Evolutionary conservation across 768 basidiomycete species (phyloP).

Genomic region (Hygrophoropsis aurantiaca): DNA sequence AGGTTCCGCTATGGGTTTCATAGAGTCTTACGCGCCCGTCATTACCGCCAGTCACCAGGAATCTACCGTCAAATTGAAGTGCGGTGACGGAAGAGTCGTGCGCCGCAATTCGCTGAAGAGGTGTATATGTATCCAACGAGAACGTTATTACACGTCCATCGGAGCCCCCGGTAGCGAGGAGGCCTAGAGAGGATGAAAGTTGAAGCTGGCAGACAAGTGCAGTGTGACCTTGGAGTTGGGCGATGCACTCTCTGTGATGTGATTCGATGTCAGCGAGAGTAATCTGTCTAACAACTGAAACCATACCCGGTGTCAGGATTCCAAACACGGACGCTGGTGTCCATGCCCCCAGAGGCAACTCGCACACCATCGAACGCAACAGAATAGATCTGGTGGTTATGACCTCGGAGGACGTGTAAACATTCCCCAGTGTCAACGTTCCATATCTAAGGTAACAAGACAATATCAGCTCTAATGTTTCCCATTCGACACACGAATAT

Average conservation of each 20-base stretch:
- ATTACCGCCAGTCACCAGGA: constrained; percentile 82
- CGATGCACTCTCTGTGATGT: constrained; percentile 64
- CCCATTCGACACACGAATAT: not conserved
- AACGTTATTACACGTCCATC: constrained; percentile 85
- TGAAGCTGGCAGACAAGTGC: constrained; percentile 91
- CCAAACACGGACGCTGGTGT: constrained; percentile 94
- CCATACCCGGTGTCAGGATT: constrained; percentile 85
- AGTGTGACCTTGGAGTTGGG: constrained; percentile 87
- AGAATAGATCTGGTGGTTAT: constrained; percentile 86
- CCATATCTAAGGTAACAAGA: constrained; percentile 62
- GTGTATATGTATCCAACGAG: constrained; percentile 44
- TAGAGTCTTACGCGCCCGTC: constrained; percentile 81
- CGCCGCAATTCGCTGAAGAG: constrained; percentile 72
- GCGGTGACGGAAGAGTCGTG: constrained; percentile 88
- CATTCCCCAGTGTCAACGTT: constrained; percentile 88
- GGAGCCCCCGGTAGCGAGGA: constrained; percentile 82
- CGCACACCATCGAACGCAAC: constrained; percentile 86
- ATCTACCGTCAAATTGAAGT: constrained; percentile 81
- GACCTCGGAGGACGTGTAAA: constrained; percentile 76
- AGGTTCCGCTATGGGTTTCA: constrained; percentile 59
- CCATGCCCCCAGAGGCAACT: constrained; percentile 85
- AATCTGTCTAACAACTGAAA: constrained; percentile 1
- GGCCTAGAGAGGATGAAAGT: constrained; percentile 51
- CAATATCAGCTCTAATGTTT: constrained; percentile 1
- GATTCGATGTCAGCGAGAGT: not conserved